Conservation (phyloP, 177 flowering plant species). For the Vitis hybrid region DNA sequence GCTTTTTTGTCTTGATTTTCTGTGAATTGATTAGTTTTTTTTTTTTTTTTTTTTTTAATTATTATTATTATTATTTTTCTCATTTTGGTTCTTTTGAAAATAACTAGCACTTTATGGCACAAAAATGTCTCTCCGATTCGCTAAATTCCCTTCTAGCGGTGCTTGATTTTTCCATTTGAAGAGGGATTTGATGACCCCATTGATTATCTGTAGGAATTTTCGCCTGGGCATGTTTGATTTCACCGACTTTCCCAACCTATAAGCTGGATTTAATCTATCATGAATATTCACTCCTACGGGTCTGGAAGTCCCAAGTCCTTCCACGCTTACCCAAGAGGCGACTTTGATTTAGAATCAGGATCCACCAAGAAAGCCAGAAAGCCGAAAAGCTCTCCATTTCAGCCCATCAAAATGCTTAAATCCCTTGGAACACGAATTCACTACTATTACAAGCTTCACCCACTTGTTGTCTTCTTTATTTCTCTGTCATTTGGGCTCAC, state of each 20-base stretch:
- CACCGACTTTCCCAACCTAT: not conserved
- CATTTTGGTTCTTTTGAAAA: no score
- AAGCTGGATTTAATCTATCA: constrained; percentile 29
- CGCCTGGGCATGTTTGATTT: constrained; percentile 27
- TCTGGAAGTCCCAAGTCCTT: constrained; percentile 69
- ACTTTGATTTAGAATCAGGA: constrained; percentile 87
- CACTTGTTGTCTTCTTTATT: constrained; percentile 50
- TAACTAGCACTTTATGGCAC: no score
- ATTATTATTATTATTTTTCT: no score
- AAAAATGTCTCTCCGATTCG: not conserved
- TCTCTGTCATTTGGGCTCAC: constrained; percentile 59
- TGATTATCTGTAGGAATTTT: constrained; percentile 8
- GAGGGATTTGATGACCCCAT: not conserved
- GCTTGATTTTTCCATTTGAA: constrained; percentile 2
- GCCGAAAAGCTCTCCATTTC: constrained; percentile 26
- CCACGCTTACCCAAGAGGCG: constrained; percentile 64
- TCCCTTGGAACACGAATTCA: constrained; percentile 46
- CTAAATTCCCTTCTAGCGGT: not conserved
- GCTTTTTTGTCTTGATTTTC: no score
- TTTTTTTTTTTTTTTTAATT: no score
- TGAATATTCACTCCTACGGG: constrained; percentile 54
- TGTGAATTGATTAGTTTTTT: no score
- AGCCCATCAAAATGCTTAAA: constrained; percentile 56
- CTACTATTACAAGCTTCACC: constrained; percentile 66
- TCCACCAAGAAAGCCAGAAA: constrained; percentile 47